These are phyloP conservation scores for Bipolaris victoriae DNA, from an alignment of 2,329 filamentous ascomycete species.

Conservation along the genomic window DNA sequence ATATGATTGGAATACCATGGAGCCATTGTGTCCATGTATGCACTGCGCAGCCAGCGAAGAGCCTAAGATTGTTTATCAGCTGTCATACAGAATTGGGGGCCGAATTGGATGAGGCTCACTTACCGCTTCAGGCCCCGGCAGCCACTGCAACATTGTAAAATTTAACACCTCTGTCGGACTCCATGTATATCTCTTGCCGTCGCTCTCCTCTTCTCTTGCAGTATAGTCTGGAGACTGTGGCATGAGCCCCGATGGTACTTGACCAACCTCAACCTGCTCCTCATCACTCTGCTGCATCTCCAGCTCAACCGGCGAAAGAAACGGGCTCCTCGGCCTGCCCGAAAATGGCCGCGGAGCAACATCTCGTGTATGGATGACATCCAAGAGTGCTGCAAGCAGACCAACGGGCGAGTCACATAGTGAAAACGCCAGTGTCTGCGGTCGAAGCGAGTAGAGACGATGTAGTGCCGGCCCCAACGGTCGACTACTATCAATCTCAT, in stretches of 20 bases:
- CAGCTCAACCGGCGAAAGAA: constrained; percentile 40
- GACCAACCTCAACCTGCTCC: constrained; percentile 15
- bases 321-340: constrained; percentile 36
- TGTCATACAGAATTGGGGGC: not conserved
- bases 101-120: not conserved
- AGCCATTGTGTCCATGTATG: constrained; percentile 33
- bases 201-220: not conserved
- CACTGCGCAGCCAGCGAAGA: constrained; percentile 53
- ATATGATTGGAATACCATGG: constrained; percentile 28
- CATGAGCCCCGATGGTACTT: not conserved
- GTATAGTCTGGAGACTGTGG: constrained; percentile 2
- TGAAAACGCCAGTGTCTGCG: constrained; percentile 47
- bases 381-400: constrained; percentile 42
- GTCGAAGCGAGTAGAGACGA: constrained; percentile 39
- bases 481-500: not conserved
- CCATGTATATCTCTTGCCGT: constrained; percentile 11
- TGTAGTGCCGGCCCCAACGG: constrained; percentile 20
- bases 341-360: constrained; percentile 18
- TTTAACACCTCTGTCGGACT: constrained; percentile 62
- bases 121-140: constrained; percentile 65
- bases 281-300: constrained; percentile 27
- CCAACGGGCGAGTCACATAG: constrained; percentile 50
- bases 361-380: constrained; percentile 37
- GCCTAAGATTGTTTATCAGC: constrained; percentile 7
- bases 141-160: constrained; percentile 61